Conservation (phyloP, 1,284 basidiomycete species). For the Marasmius fiardii region DNA sequence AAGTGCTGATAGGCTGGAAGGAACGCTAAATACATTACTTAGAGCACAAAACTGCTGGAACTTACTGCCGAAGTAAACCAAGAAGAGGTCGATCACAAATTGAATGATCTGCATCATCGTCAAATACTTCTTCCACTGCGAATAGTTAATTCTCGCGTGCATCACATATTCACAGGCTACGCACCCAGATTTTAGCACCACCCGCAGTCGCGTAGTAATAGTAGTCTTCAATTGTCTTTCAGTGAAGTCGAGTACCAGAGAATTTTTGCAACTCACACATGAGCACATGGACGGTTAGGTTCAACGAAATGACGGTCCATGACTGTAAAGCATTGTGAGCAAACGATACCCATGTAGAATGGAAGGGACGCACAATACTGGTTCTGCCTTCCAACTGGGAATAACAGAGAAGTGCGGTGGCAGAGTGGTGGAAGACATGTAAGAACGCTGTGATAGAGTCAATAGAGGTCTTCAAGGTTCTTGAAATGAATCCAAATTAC, state of each 20-base stretch:
- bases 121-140: constrained; percentile 94
- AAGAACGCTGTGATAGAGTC: constrained; percentile 69
- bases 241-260: constrained; percentile 1
- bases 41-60: constrained; percentile 23
- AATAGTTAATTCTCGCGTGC: constrained; percentile 7
- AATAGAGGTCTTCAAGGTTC: no score
- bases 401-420: constrained; percentile 95
- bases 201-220: constrained; percentile 97
- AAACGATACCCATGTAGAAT: constrained; percentile 10
- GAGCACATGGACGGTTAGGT: constrained; percentile 93
- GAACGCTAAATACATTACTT: constrained; percentile 13
- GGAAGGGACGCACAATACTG: constrained; percentile 63
- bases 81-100: constrained; percentile 86
- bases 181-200: constrained; percentile 92
- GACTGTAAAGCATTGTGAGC: constrained; percentile 51
- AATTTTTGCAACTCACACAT: constrained; percentile 74
- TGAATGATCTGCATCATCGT: constrained; percentile 96
- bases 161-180: constrained; percentile 9
- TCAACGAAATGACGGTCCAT: constrained; percentile 94
- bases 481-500: constrained; percentile 34
- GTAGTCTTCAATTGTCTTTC: constrained; percentile 62
- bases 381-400: constrained; percentile 92
- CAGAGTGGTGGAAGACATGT: constrained; percentile 98
- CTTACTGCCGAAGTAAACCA: constrained; percentile 93
- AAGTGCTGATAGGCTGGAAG: constrained; percentile 81